phyloP scores from a whole-genome alignment of 768 basidiomycete genomes.

The Boletus bicolor region DNA sequence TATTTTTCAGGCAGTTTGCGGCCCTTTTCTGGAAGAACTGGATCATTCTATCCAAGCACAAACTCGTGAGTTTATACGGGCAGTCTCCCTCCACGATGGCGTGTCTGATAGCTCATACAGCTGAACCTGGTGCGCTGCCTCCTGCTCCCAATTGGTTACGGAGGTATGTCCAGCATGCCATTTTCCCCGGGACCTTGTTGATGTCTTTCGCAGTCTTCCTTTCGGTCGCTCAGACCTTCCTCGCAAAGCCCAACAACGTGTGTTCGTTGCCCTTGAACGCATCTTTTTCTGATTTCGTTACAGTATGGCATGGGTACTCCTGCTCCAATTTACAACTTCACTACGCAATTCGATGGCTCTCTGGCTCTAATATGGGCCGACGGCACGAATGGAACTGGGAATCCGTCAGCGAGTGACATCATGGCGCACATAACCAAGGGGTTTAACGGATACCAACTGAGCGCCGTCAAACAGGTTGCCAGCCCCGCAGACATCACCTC shows the following conservation, averaged over 20 bases:
- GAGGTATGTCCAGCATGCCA: slow-evolving; percentile 24
- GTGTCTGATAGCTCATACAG: slow-evolving; percentile 29
- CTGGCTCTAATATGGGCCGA: slow-evolving; percentile 65
- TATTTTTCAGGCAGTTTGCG: slow-evolving; percentile 61
- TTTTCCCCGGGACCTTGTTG: not conserved
- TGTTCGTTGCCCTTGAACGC: slow-evolving; percentile 15
- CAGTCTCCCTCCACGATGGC: not conserved
- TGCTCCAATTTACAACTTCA: slow-evolving; percentile 45
- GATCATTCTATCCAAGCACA: slow-evolving; percentile 66
- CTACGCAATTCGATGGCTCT: slow-evolving; percentile 50
- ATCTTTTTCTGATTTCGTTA: not conserved
- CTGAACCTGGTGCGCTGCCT: slow-evolving; percentile 61
- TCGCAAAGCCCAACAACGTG: slow-evolving; percentile 57
- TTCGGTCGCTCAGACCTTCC: slow-evolving; percentile 58
- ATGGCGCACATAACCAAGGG: slow-evolving; percentile 56
- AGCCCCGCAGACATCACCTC: slow-evolving; percentile 48
- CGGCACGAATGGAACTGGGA: slow-evolving; percentile 52
- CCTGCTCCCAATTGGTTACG: slow-evolving; percentile 61
- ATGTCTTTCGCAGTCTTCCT: slow-evolving; percentile 44
- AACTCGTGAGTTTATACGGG: slow-evolving; percentile 44
- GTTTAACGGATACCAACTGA: slow-evolving; percentile 47
- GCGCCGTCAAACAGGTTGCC: slow-evolving; percentile 47
- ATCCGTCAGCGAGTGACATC: slow-evolving; percentile 54
- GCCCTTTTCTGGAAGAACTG: slow-evolving; percentile 71
- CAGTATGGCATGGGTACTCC: slow-evolving; percentile 66